Base-by-base conservation (phyloP, 257 asterid species). In the Capsicum rhomboideum region DNA sequence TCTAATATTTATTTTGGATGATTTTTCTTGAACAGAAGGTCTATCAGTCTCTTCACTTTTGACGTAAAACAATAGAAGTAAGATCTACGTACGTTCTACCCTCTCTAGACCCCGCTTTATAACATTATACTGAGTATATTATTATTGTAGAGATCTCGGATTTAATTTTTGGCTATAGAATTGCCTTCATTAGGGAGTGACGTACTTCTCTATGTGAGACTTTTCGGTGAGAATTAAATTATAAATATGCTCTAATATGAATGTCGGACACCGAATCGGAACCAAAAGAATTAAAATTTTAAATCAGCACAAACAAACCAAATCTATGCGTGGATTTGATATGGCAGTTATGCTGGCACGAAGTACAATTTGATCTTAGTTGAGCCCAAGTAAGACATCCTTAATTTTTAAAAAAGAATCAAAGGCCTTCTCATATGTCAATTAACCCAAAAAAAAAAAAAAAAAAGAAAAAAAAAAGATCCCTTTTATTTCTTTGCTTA, bases 171-270 rank as follows among this genome's bases (percentile, higher is more conserved):
- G 0, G 2, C 6, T 26, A 63, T 12, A 1, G 1, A 63, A 6
- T 63, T 0, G 6, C 2, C 6, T 61, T 63, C 12, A 1, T 6
- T 1, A 11, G 1, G 0, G 1, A 58, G 6, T 0, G 0, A 1
- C 4, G 3, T 58, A 61, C n/a, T n/a, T 5, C 4, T 12, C 16
- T 6, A 7, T 6, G 0, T 10, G 3, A 59, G 1, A 59, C 1
- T 8, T 10, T 23, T 4, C 0, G 4, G 12, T 16, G 17, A 0
- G 0, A 61, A 61, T 61, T 0, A 4, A 66, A 29, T 29, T 4
- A n/a, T 16, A 29, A 66, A 2, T 14, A 6, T 1, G 12, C 0
- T 28, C 0, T 2, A 63, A 10, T 63, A 63, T 3, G 0, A 14
- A 29, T 11, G 4, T 14, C 10, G 0, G 31, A 67, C 2, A 9